Percentiles rank a stretch among this genome's conserved stretches.
Evolutionary conservation across 106 monocot species (phyloP).

Genomic region (Allium fistulosum): DNA sequence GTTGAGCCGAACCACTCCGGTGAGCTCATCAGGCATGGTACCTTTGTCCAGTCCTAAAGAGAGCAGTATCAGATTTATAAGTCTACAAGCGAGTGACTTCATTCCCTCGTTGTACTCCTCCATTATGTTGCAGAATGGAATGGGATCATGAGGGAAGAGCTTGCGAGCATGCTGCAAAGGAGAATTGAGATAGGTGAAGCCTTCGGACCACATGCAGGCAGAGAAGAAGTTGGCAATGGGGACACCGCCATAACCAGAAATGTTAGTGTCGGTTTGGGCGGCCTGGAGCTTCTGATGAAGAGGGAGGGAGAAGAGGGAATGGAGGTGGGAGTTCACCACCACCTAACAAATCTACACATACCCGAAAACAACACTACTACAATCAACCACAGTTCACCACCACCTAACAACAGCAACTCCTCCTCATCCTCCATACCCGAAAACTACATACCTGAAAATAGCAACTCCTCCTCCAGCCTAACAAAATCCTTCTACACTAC

Average conservation of each 20-base stretch:
- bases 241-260: slow-evolving; percentile 10
- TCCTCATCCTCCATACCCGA: too few relatives aligned
- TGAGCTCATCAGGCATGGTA: not conserved
- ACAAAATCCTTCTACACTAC: too few relatives aligned
- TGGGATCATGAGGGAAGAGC: slow-evolving; percentile 4
- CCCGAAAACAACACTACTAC: too few relatives aligned
- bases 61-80: slow-evolving; percentile 31
- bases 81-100: slow-evolving; percentile 21
- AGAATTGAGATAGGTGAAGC: slow-evolving; percentile 12
- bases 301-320: slow-evolving; percentile 18
- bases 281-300: slow-evolving; percentile 6
- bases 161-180: not conserved
- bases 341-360: too few relatives aligned
- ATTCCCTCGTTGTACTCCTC: slow-evolving; percentile 45
- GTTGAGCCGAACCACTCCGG: slow-evolving; percentile 27
- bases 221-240: slow-evolving; percentile 18
- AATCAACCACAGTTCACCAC: too few relatives aligned
- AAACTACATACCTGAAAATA: too few relatives aligned
- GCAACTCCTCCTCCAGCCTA: too few relatives aligned
- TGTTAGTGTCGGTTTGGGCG: not conserved
- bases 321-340: slow-evolving; percentile 4
- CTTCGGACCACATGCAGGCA: slow-evolving; percentile 21
- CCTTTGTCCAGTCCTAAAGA: slow-evolving; percentile 45
- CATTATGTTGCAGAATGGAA: slow-evolving; percentile 20
- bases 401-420: too few relatives aligned